Conservation (phyloP, 495 filamentous ascomycete species). For the Elasticomyces elasticus region DNA sequence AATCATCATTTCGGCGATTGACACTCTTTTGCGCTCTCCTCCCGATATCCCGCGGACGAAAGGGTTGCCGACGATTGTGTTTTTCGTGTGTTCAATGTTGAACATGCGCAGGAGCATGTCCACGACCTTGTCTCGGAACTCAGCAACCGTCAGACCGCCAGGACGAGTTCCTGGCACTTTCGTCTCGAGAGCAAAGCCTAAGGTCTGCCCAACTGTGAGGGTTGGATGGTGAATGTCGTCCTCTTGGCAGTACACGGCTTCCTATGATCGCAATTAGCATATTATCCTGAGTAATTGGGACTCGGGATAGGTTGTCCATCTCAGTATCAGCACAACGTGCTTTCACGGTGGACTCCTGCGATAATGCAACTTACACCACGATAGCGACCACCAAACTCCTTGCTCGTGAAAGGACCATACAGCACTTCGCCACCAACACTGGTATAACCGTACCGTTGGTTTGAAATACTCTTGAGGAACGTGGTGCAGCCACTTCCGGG, state of each 20-base stretch:
- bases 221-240: slow-evolving; percentile 75
- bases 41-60: slow-evolving; percentile 79
- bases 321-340: no score
- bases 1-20: slow-evolving; percentile 61
- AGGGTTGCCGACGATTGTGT: slow-evolving; percentile 72
- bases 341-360: no score
- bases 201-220: slow-evolving; percentile 58
- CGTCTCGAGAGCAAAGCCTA: slow-evolving; percentile 72
- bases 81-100: slow-evolving; percentile 72
- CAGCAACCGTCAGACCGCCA: slow-evolving; percentile 50
- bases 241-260: slow-evolving; percentile 79
- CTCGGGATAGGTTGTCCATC: no score
- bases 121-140: slow-evolving; percentile 63
- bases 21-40: slow-evolving; percentile 71
- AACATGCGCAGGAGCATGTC: slow-evolving; percentile 72
- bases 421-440: slow-evolving; percentile 64
- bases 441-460: slow-evolving; percentile 72
- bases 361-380: no score
- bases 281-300: no score
- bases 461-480: slow-evolving; percentile 75
- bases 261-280: no score
- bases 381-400: slow-evolving; percentile 53
- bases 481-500: slow-evolving; percentile 84
- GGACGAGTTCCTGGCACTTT: slow-evolving; percentile 68
- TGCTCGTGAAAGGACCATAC: slow-evolving; percentile 61